Conservation (phyloP, 768 basidiomycete genomes). For the Lactarius psammicola region DNA sequence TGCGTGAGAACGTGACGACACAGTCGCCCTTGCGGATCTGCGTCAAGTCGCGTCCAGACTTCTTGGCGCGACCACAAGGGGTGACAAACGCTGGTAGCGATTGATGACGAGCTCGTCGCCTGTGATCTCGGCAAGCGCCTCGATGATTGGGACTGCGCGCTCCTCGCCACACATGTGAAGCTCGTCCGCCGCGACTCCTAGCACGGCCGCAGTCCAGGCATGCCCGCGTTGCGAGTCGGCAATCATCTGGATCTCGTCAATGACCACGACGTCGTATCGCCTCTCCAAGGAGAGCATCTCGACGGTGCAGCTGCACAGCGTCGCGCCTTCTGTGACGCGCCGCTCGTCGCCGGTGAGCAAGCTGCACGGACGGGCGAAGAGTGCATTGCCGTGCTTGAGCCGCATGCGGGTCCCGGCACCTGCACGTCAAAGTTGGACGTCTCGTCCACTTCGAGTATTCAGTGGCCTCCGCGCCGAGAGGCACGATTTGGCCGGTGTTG, state of each 20-base stretch:
- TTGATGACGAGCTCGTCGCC: slow-evolving; percentile 82
- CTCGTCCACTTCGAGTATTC: slow-evolving; percentile 38
- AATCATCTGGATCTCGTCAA: slow-evolving; percentile 98
- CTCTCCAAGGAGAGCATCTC: slow-evolving; percentile 70
- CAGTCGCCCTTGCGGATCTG: slow-evolving; percentile 82
- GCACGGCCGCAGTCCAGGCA: slow-evolving; percentile 79
- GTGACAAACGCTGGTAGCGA: slow-evolving; percentile 85
- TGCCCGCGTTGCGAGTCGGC: slow-evolving; percentile 72
- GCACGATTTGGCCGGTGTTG: slow-evolving; percentile 86
- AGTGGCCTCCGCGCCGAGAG: slow-evolving; percentile 55
- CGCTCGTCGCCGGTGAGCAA: slow-evolving; percentile 91
- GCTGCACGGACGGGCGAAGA: slow-evolving; percentile 67
- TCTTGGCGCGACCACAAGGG: slow-evolving; percentile 65
- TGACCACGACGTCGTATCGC: slow-evolving; percentile 74
- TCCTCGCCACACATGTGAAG: slow-evolving; percentile 96
- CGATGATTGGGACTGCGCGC: slow-evolving; percentile 79
- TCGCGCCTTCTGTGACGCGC: slow-evolving; percentile 59
- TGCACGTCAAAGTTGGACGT: slow-evolving; percentile 39
- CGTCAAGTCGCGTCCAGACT: slow-evolving; percentile 61
- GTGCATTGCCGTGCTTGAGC: slow-evolving; percentile 41
- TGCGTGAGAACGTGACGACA: slow-evolving; percentile 80
- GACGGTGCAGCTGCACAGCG: slow-evolving; percentile 80
- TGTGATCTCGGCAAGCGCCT: slow-evolving; percentile 62
- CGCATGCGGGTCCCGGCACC: slow-evolving; percentile 28
- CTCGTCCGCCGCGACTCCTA: slow-evolving; percentile 74